Base-by-base conservation (phyloP, 768 basidiomycete genomes). In the Cantharellus cinnabarinus region DNA sequence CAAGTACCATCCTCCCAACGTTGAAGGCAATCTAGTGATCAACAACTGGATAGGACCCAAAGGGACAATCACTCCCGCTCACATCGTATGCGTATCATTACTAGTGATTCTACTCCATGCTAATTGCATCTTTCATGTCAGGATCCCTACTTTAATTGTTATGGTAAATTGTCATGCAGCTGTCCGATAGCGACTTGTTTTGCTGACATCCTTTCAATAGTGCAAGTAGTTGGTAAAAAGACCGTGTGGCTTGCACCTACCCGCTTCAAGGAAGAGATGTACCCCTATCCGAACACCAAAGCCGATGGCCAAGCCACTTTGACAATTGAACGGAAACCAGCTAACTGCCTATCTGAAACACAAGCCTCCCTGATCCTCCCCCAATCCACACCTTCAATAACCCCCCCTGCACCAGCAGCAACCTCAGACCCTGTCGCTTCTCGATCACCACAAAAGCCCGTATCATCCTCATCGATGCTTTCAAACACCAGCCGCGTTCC, bases 111-210 rank as follows among this genome's bases (percentile, higher is more conserved):
- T 48, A 29, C 20, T n/a, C 40, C 14, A 60, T 51, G 54, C 48
- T 38, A 50, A 41, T 60, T 63, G 44, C 61, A 42, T 14, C 50
- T 34, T 41, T 38, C 54, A 59, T 64, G 41, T 5, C 60, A 94
- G 89, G 94, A 99, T 66, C 93, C 93, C 2, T 95, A 82, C 70
- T 88, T 79, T 71, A 99, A 99, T 68, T 76, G 84, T 62, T 98
- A 88, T 68, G 80, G 90, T 90, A 69, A 63, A 74, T 65, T 10
- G 4, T 42, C 20, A 10, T 35, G 29, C 14, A 7, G 5, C 20
- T 15, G 20, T 57, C 39, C 10, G 35, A 3, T 60, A 44, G 41
- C 42, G 48, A 7, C 61, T 61, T 59, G 39, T 42, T 62, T 58
- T 56, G 40, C 60, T 65, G 35, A 57, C 61, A 52, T 61, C 57